Base-by-base conservation (phyloP, 23 red algal genomes). In the Cyanidium caldarium region DNA sequence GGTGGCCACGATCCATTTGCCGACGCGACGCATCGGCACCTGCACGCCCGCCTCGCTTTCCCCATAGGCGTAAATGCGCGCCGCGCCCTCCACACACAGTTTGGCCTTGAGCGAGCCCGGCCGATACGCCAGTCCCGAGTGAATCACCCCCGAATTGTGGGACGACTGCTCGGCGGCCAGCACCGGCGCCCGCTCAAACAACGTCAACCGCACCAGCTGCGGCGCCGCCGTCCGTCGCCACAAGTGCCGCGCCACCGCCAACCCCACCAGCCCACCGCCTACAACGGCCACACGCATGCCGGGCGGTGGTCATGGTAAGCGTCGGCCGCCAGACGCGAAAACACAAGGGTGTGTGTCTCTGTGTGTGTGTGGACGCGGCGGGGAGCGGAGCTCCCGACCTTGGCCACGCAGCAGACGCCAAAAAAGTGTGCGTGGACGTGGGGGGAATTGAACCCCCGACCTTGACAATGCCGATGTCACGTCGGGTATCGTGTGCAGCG, bases 131-230 rank as follows among this genome's bases (percentile, higher is more conserved):
- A 94, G 68, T 12, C 89, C 89, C 33, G 89, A 73, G 42, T 94
- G 89, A 33, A 94, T 78, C 0, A 94, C 89, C 21, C 80, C 89
- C 10, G 78, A 84, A 39, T 87, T 94, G 70, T 76, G 82, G 34
- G 58, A 61, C 21, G 80, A 80, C 66, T 92, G 86, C 40, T 92
- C 77, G 7, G 65, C 51, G 1, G 46, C 86, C 0, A 92, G 61
- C 28, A 69, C 58, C 19, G 46, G 21, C 41, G 73, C 72, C 38
- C 66, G 66, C 33, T 92, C 86, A 15, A 92, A 43, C 2, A 92
- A 44, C 20, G 65, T 44, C 25, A 83, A 72, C 42, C 79, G 80
- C 37, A 7, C 25, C 37, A 61, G 30, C 70, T 19, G 41, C n/a
- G 41, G 31, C 20, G 25, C 1, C 41, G 70, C 2, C 38, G 39